Percentiles rank a stretch among this genome's conserved stretches.
Conservation (phyloP, 345 rosid genomes). For the Euphorbia peplus region DNA sequence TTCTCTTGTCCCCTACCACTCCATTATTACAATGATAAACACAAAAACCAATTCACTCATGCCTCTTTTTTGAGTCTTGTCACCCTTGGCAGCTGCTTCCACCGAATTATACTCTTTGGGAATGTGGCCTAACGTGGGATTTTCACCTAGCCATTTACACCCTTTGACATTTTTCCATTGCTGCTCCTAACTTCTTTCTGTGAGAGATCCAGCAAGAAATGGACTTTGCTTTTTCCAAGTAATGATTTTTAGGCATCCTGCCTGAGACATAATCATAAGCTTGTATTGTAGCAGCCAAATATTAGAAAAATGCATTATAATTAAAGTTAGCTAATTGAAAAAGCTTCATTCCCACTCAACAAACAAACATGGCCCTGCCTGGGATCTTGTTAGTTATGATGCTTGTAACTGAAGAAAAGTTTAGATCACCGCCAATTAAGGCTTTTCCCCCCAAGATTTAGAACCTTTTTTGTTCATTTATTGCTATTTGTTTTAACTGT, state of each 20-base stretch:
- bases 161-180: not conserved
- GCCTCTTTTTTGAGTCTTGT: conserved; percentile 1
- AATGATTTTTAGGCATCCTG: not conserved
- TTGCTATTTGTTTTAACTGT: too few species aligned
- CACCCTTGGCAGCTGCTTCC: conserved; percentile 14
- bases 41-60: not conserved
- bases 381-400: not conserved
- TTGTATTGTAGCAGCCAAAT: conserved; percentile 5
- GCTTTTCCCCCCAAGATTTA: too few species aligned
- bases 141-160: not conserved
- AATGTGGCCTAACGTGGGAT: not conserved
- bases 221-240: not conserved
- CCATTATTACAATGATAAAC: conserved; percentile 5
- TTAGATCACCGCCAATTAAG: too few species aligned
- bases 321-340: not conserved
- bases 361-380: not conserved
- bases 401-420: not conserved
- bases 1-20: conserved; percentile 38
- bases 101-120: conserved; percentile 9
- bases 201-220: not conserved
- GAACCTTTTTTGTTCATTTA: too few species aligned
- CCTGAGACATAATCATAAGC: conserved; percentile 8
- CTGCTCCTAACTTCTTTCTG: too few species aligned
- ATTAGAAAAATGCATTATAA: not conserved
- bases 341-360: not conserved